Evolutionary conservation across 2,329 filamentous ascomycete species (phyloP).

Genomic region (Ophiostoma sp.): DNA sequence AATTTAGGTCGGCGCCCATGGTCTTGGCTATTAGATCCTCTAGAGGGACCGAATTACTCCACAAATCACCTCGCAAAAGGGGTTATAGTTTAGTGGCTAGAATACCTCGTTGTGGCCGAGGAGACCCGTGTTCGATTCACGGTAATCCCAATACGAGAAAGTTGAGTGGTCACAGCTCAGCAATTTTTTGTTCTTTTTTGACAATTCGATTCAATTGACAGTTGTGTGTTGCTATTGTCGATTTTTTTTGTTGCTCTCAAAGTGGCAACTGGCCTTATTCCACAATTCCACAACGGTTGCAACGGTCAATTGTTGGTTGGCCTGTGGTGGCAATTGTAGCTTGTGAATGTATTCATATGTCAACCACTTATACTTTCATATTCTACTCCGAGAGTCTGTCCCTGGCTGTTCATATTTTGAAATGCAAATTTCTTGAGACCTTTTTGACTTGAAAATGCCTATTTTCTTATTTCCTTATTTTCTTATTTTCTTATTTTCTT

Average conservation of each 20-base stretch:
- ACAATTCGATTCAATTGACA: neutral
- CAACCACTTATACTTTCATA: neutral
- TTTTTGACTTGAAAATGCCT: neutral
- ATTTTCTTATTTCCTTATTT: neutral
- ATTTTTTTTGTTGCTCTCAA: neutral
- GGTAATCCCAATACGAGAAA: constrained; percentile 26
- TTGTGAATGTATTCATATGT: neutral
- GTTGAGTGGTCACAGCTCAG: neutral
- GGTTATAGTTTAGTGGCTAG: constrained; percentile 32
- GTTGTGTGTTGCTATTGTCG: neutral
- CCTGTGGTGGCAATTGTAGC: neutral
- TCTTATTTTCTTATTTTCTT: too few species aligned
- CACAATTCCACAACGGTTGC: neutral
- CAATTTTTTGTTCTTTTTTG: constrained; percentile 22
- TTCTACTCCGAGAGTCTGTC: neutral
- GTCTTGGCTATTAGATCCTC: constrained; percentile 10
- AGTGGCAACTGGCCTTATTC: neutral
- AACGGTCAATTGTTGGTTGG: neutral
- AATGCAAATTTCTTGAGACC: neutral
- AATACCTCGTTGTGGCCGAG: constrained; percentile 32
- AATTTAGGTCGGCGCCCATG: too few species aligned
- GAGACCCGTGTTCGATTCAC: constrained; percentile 33
- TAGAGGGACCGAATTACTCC: neutral
- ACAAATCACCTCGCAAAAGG: constrained; percentile 14
- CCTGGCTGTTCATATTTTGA: neutral